These are phyloP conservation scores for Dissophora globulifera DNA, from an alignment of 192 early-diverging fungal genomes.

Conservation along the genomic window DNA sequence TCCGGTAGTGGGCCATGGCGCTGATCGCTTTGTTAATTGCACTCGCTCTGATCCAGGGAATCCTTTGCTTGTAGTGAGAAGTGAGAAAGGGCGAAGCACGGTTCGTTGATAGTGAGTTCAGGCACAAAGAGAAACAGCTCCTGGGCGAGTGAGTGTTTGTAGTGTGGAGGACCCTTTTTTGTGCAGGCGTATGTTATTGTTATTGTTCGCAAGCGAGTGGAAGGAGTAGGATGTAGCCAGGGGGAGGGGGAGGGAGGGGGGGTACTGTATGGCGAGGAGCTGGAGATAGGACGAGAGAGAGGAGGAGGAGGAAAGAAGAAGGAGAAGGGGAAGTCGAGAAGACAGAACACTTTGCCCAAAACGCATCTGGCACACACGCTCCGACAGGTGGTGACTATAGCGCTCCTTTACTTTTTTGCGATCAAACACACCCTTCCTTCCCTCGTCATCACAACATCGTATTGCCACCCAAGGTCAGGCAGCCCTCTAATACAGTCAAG, in stretches of 20 bases:
- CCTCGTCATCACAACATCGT: too few relatives aligned
- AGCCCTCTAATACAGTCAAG: too few relatives aligned
- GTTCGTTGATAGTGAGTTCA: too few relatives aligned
- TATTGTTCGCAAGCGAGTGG: background rate
- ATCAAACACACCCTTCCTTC: too few relatives aligned
- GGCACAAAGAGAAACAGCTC: background rate
- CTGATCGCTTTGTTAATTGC: background rate
- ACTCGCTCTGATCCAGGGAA: too few relatives aligned
- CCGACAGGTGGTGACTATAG: background rate
- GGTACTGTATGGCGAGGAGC: background rate
- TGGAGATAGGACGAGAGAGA: background rate
- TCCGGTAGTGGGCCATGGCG: constrained; percentile 36
- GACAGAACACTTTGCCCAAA: too few relatives aligned
- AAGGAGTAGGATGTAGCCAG: background rate
- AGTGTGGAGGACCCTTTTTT: constrained; percentile 1
- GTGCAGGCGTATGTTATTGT: background rate
- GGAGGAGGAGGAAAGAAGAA: background rate
- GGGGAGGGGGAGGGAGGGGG: background rate
- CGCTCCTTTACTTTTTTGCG: too few relatives aligned
- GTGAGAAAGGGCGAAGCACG: background rate
- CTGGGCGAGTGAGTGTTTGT: too few relatives aligned
- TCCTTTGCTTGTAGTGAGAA: background rate
- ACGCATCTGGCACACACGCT: background rate
- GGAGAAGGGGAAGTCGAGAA: background rate
- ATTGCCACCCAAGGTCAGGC: too few relatives aligned